Conservation (phyloP, 2,329 filamentous ascomycete genomes). For the Escovopsis sp. region DNA sequence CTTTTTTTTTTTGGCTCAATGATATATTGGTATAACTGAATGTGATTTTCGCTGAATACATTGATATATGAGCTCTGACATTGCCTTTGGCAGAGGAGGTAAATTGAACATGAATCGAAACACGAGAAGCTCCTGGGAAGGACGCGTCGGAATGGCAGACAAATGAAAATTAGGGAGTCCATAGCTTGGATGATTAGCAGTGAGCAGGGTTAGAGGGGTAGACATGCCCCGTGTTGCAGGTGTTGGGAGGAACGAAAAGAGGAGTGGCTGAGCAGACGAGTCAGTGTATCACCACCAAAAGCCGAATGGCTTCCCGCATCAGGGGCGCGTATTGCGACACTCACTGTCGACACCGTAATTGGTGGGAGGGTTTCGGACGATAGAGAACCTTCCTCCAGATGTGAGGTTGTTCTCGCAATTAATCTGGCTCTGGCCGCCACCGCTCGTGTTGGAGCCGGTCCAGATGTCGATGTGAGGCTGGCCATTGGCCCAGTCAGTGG, state of each 20-base stretch:
- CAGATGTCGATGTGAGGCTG: conserved; percentile 11
- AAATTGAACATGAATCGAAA: too few species aligned
- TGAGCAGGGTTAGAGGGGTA: conserved; percentile 11
- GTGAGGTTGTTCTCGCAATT: conserved; percentile 10
- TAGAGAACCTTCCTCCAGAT: conserved; percentile 8
- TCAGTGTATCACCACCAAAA: neutral
- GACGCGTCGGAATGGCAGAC: too few species aligned
- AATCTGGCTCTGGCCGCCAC: conserved; percentile 10
- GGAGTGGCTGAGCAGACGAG: conserved; percentile 5
- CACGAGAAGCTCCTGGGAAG: too few species aligned
- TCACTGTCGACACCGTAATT: conserved; percentile 10
- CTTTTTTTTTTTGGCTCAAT: too few species aligned
- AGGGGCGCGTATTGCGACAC: neutral
- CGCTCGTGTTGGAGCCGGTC: conserved; percentile 8
- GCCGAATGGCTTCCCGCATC: too few species aligned
- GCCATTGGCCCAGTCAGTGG: conserved; percentile 6
- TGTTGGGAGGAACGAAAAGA: conserved; percentile 9
- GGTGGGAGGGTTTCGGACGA: conserved; percentile 10
- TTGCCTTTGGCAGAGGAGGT: too few species aligned
- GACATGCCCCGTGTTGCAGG: conserved; percentile 10
- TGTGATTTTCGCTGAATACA: too few species aligned
- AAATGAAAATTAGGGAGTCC: too few species aligned
- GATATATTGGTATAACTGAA: too few species aligned
- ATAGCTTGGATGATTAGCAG: conserved; percentile 3
- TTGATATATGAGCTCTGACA: too few species aligned